phyloP scores from a whole-genome alignment of 768 basidiomycete species.

The Albatrellus ellisii region DNA sequence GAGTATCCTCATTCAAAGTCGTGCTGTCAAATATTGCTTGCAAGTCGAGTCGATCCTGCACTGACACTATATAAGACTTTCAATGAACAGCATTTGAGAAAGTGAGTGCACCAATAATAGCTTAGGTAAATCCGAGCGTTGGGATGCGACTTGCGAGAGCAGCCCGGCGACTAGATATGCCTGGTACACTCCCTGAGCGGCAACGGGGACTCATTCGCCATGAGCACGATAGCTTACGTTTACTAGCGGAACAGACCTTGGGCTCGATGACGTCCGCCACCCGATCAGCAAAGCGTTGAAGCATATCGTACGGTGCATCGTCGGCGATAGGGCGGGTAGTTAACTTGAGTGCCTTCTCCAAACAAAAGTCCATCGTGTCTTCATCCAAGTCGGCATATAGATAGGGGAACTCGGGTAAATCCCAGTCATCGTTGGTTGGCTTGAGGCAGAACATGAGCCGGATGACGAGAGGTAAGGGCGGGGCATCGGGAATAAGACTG shows the following conservation, averaged over 20 bases:
- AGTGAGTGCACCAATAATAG: slow-evolving; percentile 28
- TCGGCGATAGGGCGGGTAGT: slow-evolving; percentile 49
- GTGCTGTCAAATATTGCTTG: slow-evolving; percentile 38
- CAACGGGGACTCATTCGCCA: background rate
- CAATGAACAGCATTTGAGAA: background rate
- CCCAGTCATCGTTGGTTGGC: slow-evolving; percentile 71
- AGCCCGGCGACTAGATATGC: slow-evolving; percentile 50
- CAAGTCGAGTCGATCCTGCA: slow-evolving; percentile 46
- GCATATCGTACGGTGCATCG: slow-evolving; percentile 32
- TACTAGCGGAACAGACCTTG: slow-evolving; percentile 33
- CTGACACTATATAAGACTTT: background rate
- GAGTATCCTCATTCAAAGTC: slow-evolving; percentile 39
- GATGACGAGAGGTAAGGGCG: slow-evolving; percentile 49
- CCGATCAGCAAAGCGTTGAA: slow-evolving; percentile 42
- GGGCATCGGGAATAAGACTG: slow-evolving; percentile 43
- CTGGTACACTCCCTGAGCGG: slow-evolving; percentile 36
- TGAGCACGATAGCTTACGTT: background rate
- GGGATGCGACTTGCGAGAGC: slow-evolving; percentile 51
- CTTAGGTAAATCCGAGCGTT: slow-evolving; percentile 34
- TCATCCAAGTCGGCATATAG: slow-evolving; percentile 47
- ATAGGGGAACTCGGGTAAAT: slow-evolving; percentile 58
- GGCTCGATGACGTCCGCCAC: slow-evolving; percentile 41
- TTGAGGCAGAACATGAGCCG: slow-evolving; percentile 73
- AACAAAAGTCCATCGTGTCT: slow-evolving; percentile 37
- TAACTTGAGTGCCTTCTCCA: slow-evolving; percentile 42